Evolutionary conservation across 495 filamentous ascomycete species (phyloP), one percentile per base, ranked within the genome.

Genomic region (Patellaria atrata): DNA sequence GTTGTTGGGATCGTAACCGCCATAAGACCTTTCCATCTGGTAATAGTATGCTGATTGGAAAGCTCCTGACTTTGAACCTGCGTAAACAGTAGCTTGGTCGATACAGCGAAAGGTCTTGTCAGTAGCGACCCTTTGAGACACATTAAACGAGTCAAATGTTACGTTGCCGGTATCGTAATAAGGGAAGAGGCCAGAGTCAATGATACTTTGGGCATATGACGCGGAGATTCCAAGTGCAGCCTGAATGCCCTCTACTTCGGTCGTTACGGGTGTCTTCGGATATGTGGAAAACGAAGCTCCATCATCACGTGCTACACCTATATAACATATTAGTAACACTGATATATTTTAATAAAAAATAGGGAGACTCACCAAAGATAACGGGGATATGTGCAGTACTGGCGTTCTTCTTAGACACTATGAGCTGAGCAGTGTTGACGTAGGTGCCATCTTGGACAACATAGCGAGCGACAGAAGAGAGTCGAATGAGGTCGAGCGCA

Each of bases 21-120:
- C 38, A 15, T 41, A 54, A 6, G 55, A 53, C 21, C 60, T 56
- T 23, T 58, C 55, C 28, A 62, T 57, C 37, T 63, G 59, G 46
- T 63, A 67, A 50, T 57, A 65, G 50, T 64, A 67, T 2, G 57
- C 51, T 16, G 37, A 40, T 18, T 45, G 34, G 45, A 64, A 61
- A 5, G 50, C 51, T 9, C 48, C 41, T 12, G 55, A 47, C 20
- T 41, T 31, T 0, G 46, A 29, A 16, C 53, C 59, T 1, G 60
- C 56, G 40, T 60, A 62, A 28, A 56, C 45, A 37, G 61, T 62
- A 12, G 61, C 59, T 47, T 65, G 58, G 47, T 63, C 58, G 36
- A 61, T 50, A 43, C 63, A 67, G 30, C 57, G 59, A 46, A 63
- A 59, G 16, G 53, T 52, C 10, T 54, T 52, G 41, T 67, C 62